Evolutionary conservation across 768 basidiomycete genomes (phyloP), one percentile per base, ranked within the genome.

Genomic region (Sistotremastrum suecicum): DNA sequence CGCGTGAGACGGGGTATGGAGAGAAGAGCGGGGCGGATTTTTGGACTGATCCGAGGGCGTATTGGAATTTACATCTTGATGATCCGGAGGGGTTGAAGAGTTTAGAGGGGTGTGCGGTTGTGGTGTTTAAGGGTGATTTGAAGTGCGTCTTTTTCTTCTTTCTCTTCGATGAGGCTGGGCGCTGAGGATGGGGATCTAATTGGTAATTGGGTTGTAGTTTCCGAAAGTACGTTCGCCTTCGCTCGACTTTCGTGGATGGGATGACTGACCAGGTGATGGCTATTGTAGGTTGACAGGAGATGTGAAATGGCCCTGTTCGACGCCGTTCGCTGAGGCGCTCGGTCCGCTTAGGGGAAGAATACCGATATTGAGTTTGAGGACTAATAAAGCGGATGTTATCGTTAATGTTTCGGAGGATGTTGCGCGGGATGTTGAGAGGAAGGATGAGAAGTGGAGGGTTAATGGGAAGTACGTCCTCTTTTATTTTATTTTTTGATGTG

Each of bases 311-410:
- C 84, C 86, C 0, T 72, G 78, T 1, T 78, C 77, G 44, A 88
- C 86, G 1, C 63, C 83, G 0, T 89, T 94, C 57, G 63, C 69
- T 29, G 63, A 67, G 3, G 89, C 87, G 0, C 60, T 95, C 8
- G 88, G 86, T 76, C 84, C 86, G 2, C 62, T 97, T 7, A 75
- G 76, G 0, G 83, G 85, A 1, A 66, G 78, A 6, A 85, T 94
- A 63, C 82, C 84, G 0, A 58, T 95, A 5, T 63, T 97, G 29
- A 88, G 86, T 56, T 64, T 97, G 48, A 74, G 94, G 11, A 98
- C 94, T 1, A 88, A 83, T 68, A 99, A 99, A 61, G 94, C 94
- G 0, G 91, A 97, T 56, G 90, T 95, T 2, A 83, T 80, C 5
- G 88, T 87, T 29, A 94, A 89, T 0, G 69, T 99, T 3, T 63